These are phyloP conservation scores for Blechomonas ayalai DNA, from an alignment of 208 protist species.

Conservation along the genomic window DNA sequence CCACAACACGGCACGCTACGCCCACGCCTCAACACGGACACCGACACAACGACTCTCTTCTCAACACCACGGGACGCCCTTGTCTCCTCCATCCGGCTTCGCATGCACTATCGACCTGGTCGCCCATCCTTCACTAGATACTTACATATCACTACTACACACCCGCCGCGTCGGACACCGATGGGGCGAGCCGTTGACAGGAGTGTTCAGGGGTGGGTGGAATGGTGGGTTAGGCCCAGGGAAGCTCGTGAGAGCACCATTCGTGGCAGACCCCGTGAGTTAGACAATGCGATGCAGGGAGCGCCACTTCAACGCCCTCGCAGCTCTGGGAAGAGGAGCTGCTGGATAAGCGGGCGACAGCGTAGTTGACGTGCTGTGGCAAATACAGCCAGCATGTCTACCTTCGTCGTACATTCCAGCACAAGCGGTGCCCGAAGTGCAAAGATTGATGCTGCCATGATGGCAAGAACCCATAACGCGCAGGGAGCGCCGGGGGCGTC, in stretches of 20 bases:
- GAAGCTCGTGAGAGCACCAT: no score
- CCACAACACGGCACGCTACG: no score
- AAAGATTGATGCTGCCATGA: slow-evolving; percentile 74
- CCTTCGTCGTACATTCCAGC: slow-evolving; percentile 33
- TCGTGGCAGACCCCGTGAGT: neutral
- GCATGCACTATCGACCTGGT: no score
- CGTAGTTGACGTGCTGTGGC: slow-evolving; percentile 41
- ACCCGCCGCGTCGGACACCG: neutral
- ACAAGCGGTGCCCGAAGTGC: slow-evolving; percentile 76
- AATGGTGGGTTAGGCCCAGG: no score
- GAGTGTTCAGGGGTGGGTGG: no score
- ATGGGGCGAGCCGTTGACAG: no score
- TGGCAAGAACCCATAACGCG: slow-evolving; percentile 69
- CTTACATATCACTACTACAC: neutral
- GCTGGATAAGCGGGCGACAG: slow-evolving; percentile 52
- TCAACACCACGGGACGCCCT: no score
- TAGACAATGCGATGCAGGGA: no score
- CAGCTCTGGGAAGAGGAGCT: slow-evolving; percentile 72
- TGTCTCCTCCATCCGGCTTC: no score
- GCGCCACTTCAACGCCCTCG: no score
- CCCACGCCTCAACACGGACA: no score
- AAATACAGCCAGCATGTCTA: slow-evolving; percentile 64
- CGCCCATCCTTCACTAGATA: neutral
- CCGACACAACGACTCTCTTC: no score
- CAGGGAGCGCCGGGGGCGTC: slow-evolving; percentile 17